Base-by-base conservation (phyloP, 139 green algal genomes). In the Pseudopediastrum boryanum region DNA sequence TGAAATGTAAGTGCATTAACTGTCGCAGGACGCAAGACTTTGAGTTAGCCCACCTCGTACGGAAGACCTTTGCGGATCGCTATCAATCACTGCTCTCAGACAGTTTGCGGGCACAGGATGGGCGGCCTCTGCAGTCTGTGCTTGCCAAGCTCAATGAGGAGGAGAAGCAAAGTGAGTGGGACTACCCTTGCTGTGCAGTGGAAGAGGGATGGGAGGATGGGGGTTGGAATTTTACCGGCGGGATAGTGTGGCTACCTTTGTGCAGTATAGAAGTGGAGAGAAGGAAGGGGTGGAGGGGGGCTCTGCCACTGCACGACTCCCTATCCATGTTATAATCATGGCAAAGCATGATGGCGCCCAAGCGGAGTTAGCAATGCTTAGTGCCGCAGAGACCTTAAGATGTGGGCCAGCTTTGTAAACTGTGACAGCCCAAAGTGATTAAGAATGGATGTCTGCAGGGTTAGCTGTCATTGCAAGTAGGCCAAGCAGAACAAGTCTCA, bases 131-230 rank as follows among this genome's bases (percentile, higher is more conserved):
- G 62, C 62, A 74, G 46, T n/a, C 21, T 5, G 61, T 74, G 16
- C 44, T 74, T 6, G n/a, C 62, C 74, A 81, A 81, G 16, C 62
- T 81, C 9, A 66, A 81, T 36, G 61, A 74, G 64, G 74, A 81
- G 35, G 74, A 81, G 44, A 71, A 72, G 46, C 19, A 35, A 42
- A 25, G 74, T 81, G 62, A 81, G 74, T 64, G 0, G 3, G 5
- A 33, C 51, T 2, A 23, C 16, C 8, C 8, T 25, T 9, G 54
- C n/a, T 25, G 7, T 25, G 54, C 8, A 7, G 54, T 8, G 54
- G 6, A 44, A 29, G 64, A 39, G 33, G 36, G 38, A n/a, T n/a
- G 19, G 10, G 8, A 65, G 56, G 56, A 27, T 8, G 25, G 35
- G 41, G 66, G 43, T 16, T 44, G 43, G 61, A 69, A 16, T 36